Percentiles rank a stretch among this genome's conserved stretches.
Conservation (phyloP, 2,329 filamentous ascomycete species). For the Colletotrichum tofieldiae region DNA sequence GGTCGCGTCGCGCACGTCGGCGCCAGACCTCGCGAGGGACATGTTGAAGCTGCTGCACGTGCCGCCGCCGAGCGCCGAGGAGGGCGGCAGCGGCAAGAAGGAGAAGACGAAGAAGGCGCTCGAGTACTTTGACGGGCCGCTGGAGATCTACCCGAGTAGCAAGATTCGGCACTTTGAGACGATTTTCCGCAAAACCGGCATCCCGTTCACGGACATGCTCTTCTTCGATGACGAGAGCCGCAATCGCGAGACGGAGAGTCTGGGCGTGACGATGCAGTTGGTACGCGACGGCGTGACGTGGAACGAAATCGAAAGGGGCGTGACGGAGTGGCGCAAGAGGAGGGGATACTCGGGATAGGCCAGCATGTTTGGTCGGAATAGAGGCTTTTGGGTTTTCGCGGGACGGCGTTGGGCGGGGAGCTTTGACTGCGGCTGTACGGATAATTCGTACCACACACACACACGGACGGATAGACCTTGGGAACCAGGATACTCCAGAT, state of each 20-base stretch:
- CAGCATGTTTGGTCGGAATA: no score
- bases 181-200: conserved; percentile 78
- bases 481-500: background rate
- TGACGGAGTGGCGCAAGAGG: conserved; percentile 85
- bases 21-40: conserved; percentile 85
- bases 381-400: background rate
- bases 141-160: conserved; percentile 81
- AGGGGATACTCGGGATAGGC: conserved; percentile 61
- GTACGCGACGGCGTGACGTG: conserved; percentile 85
- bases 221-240: conserved; percentile 96
- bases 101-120: conserved; percentile 63
- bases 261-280: conserved; percentile 89
- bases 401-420: background rate
- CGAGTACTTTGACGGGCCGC: conserved; percentile 71
- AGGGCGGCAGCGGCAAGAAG: conserved; percentile 45
- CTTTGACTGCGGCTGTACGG: background rate
- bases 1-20: conserved; percentile 85
- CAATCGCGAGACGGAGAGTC: conserved; percentile 83
- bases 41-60: conserved; percentile 83
- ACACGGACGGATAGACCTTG: background rate
- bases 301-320: conserved; percentile 83
- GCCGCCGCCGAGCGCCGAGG: conserved; percentile 52
- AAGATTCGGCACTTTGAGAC: conserved; percentile 90
- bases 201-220: conserved; percentile 87
- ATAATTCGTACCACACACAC: background rate